Evolutionary conservation across 768 basidiomycete species (phyloP), one percentile per base, ranked within the genome.

Genomic region (Mycena filopes): DNA sequence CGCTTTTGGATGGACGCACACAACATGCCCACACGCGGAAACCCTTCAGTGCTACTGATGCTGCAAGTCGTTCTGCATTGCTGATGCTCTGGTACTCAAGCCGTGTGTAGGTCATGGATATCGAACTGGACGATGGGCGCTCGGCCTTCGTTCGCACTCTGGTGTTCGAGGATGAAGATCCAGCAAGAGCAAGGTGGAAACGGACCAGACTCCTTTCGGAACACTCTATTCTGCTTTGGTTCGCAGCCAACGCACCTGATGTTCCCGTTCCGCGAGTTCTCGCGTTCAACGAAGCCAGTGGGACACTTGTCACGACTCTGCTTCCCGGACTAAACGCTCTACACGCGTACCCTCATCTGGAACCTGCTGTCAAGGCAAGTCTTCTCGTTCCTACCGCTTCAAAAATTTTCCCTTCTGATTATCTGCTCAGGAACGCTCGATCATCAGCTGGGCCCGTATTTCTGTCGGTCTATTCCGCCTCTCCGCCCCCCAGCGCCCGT

Each of bases 151-250:
- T 54, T 7, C 60, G 60, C 36, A 36, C 54, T 21, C 28, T 53
- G 21, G 21, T 46, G 31, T 8, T 12, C 21, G 20, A 5, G 18
- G 16, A 16, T 6, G 45, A 61, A 9, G 42, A 51, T 12, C 20
- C 59, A 8, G 20, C 29, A 45, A 38, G 8, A 23, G 20, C 23
- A 16, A 38, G 25, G 43, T 61, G 60, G 60, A 61, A 54, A 38
- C 33, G 45, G 38, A 16, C 31, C 25, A 54, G 26, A 23, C 31
- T 61, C 29, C 47, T 36, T 47, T 21, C 51, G 2, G 60, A 61
- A 18, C 36, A 26, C 26, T 54, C 51, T 20, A 47, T 61, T 47
- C 60, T 61, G 45, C 43, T 33, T 20, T 61, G 60, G 60, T 51
- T 61, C 29, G 33, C 20, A 54, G n/a, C 33, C 51, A 61, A 61